Base-by-base conservation (phyloP, 345 rosid genomes). In the Nasturtium officinale region DNA sequence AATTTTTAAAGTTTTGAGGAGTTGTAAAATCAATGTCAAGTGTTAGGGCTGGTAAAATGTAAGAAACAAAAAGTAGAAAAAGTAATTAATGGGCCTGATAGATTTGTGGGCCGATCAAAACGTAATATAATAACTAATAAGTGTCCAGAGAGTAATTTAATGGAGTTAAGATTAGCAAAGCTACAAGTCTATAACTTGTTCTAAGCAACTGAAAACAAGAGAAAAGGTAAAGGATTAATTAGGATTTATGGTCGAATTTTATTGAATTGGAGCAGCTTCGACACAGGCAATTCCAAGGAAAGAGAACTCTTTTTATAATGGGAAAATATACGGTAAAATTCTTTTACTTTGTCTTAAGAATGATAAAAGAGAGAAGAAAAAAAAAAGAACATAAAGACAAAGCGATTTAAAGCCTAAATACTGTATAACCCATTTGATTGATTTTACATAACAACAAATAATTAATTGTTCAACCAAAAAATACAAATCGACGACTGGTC, bases 391-490 rank as follows among this genome's bases (percentile, higher is more conserved):
- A 33, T 33, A 7, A 33, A 33, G 37, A 33, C 37, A 33, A 42
- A 9, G 4, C 15, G 8, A 57, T 32, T 57, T 17, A 32, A 16
- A 57, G 43, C 43, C 61, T 17, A 30, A 46, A 26, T 52, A 35
- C 38, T 9, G 38, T 35, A 13, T 18, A 56, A 30, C 8, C 20
- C 55, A 40, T 62, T 43, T 42, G 37, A 63, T 43, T 73, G 8
- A 73, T 8, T 8, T 64, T 32, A 32, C 57, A 55, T 47, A 16
- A 23, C 51, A 65, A 33, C 42, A 65, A 65, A 46, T 67, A 67
- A 52, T 72, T 57, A 43, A 43, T 56, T 73, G 56, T 56, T 73
- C 32, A 25, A 73, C 25, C 1, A 23, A 23, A 23, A 40, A 58
- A 72, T 16, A 32, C 64, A 72, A 59, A 63, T 62, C 25, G 45